Evolutionary conservation across 495 filamentous ascomycete species (phyloP).

Genomic region (Penicillium samsonianum): DNA sequence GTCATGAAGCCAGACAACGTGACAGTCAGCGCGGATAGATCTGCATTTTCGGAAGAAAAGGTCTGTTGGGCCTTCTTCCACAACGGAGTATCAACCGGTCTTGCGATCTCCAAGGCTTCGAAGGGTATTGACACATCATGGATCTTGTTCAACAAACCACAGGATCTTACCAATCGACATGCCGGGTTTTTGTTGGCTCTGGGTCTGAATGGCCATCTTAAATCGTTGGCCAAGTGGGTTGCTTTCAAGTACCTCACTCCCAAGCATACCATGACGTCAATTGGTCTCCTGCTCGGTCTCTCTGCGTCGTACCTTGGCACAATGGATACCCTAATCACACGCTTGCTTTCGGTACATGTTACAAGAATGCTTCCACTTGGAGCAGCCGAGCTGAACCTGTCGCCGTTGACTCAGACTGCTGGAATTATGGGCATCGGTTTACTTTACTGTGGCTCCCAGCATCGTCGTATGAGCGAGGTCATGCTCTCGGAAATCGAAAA

Average conservation of each 20-base stretch:
- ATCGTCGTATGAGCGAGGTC: constrained; percentile 97
- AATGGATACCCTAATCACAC: constrained; percentile 92
- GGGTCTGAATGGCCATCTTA: constrained; percentile 94
- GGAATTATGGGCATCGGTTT: constrained; percentile 97
- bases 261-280: constrained; percentile 98
- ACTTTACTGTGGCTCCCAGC: constrained; percentile 91
- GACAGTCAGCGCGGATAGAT: constrained; percentile 83
- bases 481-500: constrained; percentile 97
- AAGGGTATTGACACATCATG: constrained; percentile 96
- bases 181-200: constrained; percentile 90
- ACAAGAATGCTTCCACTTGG: constrained; percentile 89
- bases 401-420: constrained; percentile 90
- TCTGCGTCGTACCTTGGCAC: constrained; percentile 93
- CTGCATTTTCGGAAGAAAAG: constrained; percentile 86
- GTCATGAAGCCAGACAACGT: constrained; percentile 88
- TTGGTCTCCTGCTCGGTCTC: constrained; percentile 87
- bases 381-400: constrained; percentile 90
- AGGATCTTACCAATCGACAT: constrained; percentile 88
- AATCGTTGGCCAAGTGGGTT: constrained; percentile 92
- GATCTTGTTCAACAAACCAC: constrained; percentile 97
- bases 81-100: constrained; percentile 83
- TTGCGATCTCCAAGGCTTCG: constrained; percentile 86
- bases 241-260: constrained; percentile 98
- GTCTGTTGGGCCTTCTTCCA: constrained; percentile 98
- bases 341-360: constrained; percentile 96